These are phyloP conservation scores for Thelephora terrestris DNA, from an alignment of 1,284 basidiomycete species.

Conservation along the genomic window DNA sequence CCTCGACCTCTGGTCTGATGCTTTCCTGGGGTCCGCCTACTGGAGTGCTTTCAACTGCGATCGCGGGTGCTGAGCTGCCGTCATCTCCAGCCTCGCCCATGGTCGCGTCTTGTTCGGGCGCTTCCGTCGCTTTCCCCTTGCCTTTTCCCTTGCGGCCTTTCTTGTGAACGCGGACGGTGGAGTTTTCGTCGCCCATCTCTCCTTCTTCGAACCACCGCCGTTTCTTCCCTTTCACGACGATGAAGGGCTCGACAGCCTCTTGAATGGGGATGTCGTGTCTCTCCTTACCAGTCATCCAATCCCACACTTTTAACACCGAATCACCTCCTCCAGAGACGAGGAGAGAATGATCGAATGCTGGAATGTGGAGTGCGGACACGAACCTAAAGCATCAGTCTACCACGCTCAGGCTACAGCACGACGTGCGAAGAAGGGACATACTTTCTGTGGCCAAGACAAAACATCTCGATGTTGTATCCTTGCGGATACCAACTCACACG, in stretches of 20 bases:
- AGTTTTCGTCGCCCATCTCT: conserved; percentile 26
- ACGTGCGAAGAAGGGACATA: conserved; percentile 27
- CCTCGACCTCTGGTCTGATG: conserved; percentile 7
- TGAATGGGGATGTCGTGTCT: conserved; percentile 44
- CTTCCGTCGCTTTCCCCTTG: conserved; percentile 12
- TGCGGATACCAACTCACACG: conserved; percentile 84
- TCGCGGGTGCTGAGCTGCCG: conserved; percentile 15
- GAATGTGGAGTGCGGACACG: conserved; percentile 72
- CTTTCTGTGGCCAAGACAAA: conserved; percentile 78
- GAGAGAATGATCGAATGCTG: conserved; percentile 32
- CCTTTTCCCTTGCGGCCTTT: conserved; percentile 16
- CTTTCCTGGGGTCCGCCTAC: too few species aligned
- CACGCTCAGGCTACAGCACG: neutral
- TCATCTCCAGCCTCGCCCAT: conserved; percentile 15
- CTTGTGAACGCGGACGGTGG: conserved; percentile 4
- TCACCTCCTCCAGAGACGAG: conserved; percentile 89
- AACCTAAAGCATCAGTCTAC: conserved; percentile 39
- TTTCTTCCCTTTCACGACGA: conserved; percentile 39
- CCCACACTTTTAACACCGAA: conserved; percentile 66
- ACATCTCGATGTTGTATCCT: conserved; percentile 75
- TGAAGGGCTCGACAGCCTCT: conserved; percentile 48
- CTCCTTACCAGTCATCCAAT: conserved; percentile 58
- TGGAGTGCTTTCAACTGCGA: conserved; percentile 13
- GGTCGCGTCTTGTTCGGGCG: conserved; percentile 11
- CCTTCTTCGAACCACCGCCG: conserved; percentile 27